phyloP scores from a whole-genome alignment of 768 basidiomycete genomes.

The Fistulinella prunicolor region DNA sequence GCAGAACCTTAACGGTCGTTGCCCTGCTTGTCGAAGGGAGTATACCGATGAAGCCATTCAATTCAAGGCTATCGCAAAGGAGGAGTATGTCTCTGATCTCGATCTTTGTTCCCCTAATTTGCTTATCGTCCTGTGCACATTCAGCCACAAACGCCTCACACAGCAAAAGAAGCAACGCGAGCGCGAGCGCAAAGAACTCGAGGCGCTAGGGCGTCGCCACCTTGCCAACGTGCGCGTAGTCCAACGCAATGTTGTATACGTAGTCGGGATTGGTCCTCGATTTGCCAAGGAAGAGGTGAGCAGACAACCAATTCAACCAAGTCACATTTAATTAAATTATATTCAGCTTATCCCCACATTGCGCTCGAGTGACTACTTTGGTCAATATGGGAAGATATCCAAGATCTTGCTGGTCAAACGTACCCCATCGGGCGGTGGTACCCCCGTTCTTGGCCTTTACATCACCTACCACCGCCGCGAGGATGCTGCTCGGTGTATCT shows the following conservation, averaged over 20 bases:
- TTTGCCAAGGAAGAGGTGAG: conserved; percentile 96
- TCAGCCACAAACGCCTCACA: conserved; percentile 88
- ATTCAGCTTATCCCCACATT: conserved; percentile 83
- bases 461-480: conserved; percentile 94
- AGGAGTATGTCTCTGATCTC: conserved; percentile 67
- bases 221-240: conserved; percentile 95
- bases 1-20: conserved; percentile 91
- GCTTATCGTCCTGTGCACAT: conserved; percentile 12
- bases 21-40: conserved; percentile 91
- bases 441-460: conserved; percentile 86
- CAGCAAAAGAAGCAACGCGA: conserved; percentile 95
- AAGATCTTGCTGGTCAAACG: conserved; percentile 94
- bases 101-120: conserved; percentile 3
- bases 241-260: conserved; percentile 93
- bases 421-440: conserved; percentile 66
- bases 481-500: conserved; percentile 91
- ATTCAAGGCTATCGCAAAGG: conserved; percentile 91
- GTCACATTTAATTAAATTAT: conserved; percentile 2
- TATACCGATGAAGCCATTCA: conserved; percentile 93
- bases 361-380: conserved; percentile 95
- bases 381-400: conserved; percentile 96
- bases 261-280: conserved; percentile 90
- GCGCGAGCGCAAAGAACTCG: conserved; percentile 93
- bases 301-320: not conserved
- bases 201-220: conserved; percentile 77